Conservation (phyloP, 2,329 filamentous ascomycete genomes). For the Neophaeococcomyces aloes region DNA sequence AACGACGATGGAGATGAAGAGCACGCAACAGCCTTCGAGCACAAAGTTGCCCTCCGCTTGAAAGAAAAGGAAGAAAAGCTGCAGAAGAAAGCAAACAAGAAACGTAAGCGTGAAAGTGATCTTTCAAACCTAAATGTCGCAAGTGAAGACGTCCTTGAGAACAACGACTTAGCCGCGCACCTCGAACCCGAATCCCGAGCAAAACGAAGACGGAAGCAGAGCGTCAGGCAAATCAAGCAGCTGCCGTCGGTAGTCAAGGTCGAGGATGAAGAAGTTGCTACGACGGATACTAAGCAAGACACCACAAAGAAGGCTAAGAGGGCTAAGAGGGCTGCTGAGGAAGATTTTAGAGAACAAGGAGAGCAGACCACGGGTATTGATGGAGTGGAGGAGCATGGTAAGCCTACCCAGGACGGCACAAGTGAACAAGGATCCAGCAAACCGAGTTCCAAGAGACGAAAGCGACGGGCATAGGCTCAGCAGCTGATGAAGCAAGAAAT, state of each 20-base stretch:
- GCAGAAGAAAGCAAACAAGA: conserved; percentile 29
- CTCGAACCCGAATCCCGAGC: background rate
- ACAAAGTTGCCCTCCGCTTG: conserved; percentile 35
- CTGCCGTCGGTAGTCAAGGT: background rate
- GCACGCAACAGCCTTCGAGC: conserved; percentile 8
- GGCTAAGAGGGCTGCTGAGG: too few relatives aligned
- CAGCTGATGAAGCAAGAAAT: too few relatives aligned
- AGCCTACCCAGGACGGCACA: too few relatives aligned
- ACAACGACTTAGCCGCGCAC: background rate
- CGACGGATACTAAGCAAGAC: background rate
- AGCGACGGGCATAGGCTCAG: too few relatives aligned
- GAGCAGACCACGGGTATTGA: too few relatives aligned
- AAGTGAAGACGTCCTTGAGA: background rate
- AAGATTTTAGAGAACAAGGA: too few relatives aligned
- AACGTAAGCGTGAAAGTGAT: conserved; percentile 32
- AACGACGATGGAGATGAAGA: background rate
- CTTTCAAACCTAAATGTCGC: background rate
- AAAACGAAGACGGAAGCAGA: background rate
- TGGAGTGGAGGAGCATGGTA: too few relatives aligned
- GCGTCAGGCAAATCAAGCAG: background rate
- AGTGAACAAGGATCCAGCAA: too few relatives aligned
- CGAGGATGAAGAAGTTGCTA: background rate
- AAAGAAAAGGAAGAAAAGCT: conserved; percentile 33
- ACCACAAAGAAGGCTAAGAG: background rate
- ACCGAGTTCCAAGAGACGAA: too few relatives aligned